Evolutionary conservation across 495 filamentous ascomycete genomes (phyloP).

Genomic region (Glonium stellatum): DNA sequence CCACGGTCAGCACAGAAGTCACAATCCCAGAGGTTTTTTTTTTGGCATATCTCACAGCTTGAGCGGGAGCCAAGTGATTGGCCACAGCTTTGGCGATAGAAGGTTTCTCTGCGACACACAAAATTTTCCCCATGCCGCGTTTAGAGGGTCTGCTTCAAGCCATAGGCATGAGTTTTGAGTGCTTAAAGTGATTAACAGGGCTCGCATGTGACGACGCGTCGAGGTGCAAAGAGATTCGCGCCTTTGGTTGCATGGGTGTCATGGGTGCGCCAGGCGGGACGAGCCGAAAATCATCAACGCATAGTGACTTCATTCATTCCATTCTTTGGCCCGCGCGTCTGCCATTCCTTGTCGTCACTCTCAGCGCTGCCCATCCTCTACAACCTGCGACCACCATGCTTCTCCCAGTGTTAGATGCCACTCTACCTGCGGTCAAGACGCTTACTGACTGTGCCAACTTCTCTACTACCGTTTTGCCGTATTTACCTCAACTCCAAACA

Average conservation of each 20-base stretch:
- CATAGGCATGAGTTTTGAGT: not conserved
- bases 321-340: not conserved
- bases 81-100: constrained; percentile 94
- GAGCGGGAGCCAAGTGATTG: constrained; percentile 65
- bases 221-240: not conserved
- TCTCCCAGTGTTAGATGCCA: constrained; percentile 17
- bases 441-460: constrained; percentile 68
- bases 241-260: not conserved
- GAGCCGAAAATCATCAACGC: not conserved
- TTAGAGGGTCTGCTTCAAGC: not conserved
- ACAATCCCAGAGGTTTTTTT: constrained; percentile 4
- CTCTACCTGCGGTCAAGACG: constrained; percentile 59
- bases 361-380: not conserved
- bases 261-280: not conserved
- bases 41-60: constrained; percentile 52
- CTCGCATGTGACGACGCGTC: constrained; percentile 1
- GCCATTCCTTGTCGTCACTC: not conserved
- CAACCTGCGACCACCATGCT: constrained; percentile 20
- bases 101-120: constrained; percentile 96
- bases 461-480: constrained; percentile 62
- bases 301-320: constrained; percentile 1
- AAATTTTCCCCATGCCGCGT: constrained; percentile 44
- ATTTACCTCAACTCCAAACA: constrained; percentile 66
- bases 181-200: not conserved
- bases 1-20: not conserved